These are phyloP conservation scores for Limonium bicolor DNA, from an alignment of 148 eudicot species.

Conservation along the genomic window DNA sequence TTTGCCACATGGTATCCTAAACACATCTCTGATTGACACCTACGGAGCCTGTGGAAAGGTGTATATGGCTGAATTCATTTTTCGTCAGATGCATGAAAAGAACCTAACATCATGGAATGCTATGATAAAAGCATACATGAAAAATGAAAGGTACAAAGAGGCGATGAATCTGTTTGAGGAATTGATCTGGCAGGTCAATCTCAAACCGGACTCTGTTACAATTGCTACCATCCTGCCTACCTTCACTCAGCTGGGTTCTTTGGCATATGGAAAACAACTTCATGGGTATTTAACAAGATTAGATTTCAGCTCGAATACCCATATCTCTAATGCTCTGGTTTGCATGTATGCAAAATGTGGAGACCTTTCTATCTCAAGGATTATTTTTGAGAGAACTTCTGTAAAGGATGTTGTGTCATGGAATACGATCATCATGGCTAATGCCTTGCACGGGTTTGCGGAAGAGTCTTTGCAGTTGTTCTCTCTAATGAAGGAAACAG, in stretches of 20 bases:
- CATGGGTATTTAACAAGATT: slow-evolving; percentile 26
- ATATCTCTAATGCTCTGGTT: slow-evolving; percentile 32
- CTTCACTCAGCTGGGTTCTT: slow-evolving; percentile 41
- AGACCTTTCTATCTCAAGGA: slow-evolving; percentile 28
- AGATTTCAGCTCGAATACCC: slow-evolving; percentile 12
- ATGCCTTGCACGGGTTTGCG: slow-evolving; percentile 58
- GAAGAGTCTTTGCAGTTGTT: slow-evolving; percentile 28
- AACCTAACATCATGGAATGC: slow-evolving; percentile 46
- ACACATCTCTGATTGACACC: slow-evolving; percentile 49
- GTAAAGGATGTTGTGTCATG: slow-evolving; percentile 55
- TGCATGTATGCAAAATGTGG: slow-evolving; percentile 73
- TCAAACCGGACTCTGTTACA: slow-evolving; percentile 39
- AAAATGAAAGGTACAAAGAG: slow-evolving; percentile 26
- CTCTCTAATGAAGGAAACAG: slow-evolving; percentile 33
- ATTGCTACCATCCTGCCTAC: slow-evolving; percentile 38
- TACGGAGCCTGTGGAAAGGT: slow-evolving; percentile 40
- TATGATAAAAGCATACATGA: slow-evolving; percentile 44
- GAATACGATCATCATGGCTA: slow-evolving; percentile 71
- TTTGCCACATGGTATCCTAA: slow-evolving; percentile 30
- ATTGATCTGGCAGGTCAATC: slow-evolving; percentile 17
- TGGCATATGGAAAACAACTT: slow-evolving; percentile 50
- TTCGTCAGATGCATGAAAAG: slow-evolving; percentile 18
- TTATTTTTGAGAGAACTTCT: slow-evolving; percentile 25
- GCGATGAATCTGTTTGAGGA: slow-evolving; percentile 28
- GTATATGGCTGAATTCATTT: slow-evolving; percentile 19